Evolutionary conservation across 2,329 filamentous ascomycete genomes (phyloP).

Genomic region (Xylariaceae sp.): DNA sequence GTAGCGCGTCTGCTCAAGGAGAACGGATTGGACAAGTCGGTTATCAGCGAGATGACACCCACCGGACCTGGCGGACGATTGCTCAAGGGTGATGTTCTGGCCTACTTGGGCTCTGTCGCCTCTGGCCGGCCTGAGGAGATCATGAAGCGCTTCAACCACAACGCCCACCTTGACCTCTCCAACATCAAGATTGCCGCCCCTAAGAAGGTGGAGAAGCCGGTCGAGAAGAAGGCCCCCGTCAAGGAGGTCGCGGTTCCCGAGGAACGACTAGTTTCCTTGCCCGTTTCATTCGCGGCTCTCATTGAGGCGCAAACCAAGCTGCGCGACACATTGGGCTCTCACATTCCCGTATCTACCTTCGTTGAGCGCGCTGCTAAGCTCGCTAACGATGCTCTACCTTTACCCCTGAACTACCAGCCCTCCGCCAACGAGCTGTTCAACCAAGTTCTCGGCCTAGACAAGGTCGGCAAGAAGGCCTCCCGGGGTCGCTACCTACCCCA

Average conservation of each 20-base stretch:
- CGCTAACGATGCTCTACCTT: slow-evolving; percentile 81
- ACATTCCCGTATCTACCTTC: slow-evolving; percentile 80
- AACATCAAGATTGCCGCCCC: slow-evolving; percentile 77
- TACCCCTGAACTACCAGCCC: slow-evolving; percentile 57
- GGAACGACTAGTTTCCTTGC: slow-evolving; percentile 59
- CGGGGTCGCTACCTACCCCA: slow-evolving; percentile 66
- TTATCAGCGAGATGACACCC: slow-evolving; percentile 74
- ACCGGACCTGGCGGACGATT: slow-evolving; percentile 84
- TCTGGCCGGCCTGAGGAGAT: slow-evolving; percentile 65
- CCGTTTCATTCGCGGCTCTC: slow-evolving; percentile 74
- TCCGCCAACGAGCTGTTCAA: slow-evolving; percentile 83
- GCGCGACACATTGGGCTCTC: slow-evolving; percentile 69
- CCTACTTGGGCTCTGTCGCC: slow-evolving; percentile 75
- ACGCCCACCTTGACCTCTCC: slow-evolving; percentile 82
- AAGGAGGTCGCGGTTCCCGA: slow-evolving; percentile 40
- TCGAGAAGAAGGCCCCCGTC: slow-evolving; percentile 32
- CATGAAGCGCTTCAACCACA: slow-evolving; percentile 65
- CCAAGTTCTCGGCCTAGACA: slow-evolving; percentile 69
- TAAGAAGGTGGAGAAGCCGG: slow-evolving; percentile 39
- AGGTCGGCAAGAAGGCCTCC: slow-evolving; percentile 45
- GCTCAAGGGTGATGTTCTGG: slow-evolving; percentile 91
- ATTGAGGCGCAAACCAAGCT: slow-evolving; percentile 77
- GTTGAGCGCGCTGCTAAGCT: slow-evolving; percentile 77
- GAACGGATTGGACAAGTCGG: slow-evolving; percentile 69
- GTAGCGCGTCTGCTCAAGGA: slow-evolving; percentile 76